These are phyloP conservation scores for Neobulgaria alba DNA, from an alignment of 2,329 filamentous ascomycete genomes.

Conservation along the genomic window DNA sequence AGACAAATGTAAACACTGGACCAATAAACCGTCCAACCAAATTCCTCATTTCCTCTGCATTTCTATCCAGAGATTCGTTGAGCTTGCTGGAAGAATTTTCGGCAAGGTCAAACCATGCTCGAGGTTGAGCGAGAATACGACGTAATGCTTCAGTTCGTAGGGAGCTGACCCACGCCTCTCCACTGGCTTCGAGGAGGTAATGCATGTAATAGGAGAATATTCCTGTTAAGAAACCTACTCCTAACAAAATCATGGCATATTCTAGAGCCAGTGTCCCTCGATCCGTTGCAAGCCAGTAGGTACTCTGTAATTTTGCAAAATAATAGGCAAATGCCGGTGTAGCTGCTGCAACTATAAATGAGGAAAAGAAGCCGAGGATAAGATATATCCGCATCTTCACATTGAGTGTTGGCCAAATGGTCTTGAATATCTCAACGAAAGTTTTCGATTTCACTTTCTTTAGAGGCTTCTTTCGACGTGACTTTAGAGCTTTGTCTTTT, in stretches of 20 bases:
- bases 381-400: slow-evolving; percentile 44
- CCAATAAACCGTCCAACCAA: slow-evolving; percentile 71
- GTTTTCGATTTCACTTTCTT: too few relatives aligned
- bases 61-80: slow-evolving; percentile 65
- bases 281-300: slow-evolving; percentile 49
- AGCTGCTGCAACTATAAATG: slow-evolving; percentile 19
- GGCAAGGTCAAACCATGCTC: slow-evolving; percentile 66
- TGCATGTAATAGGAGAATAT: slow-evolving; percentile 56
- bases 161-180: slow-evolving; percentile 67
- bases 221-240: slow-evolving; percentile 59
- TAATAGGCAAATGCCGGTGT: slow-evolving; percentile 62
- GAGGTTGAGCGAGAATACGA: slow-evolving; percentile 66
- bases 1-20: slow-evolving; percentile 54
- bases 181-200: slow-evolving; percentile 62
- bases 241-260: slow-evolving; percentile 65
- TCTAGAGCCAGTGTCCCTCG: slow-evolving; percentile 22
- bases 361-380: slow-evolving; percentile 44
- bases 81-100: slow-evolving; percentile 56
- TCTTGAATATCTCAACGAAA: slow-evolving; percentile 51
- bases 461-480: slow-evolving; percentile 8
- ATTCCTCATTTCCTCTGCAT: slow-evolving; percentile 81
- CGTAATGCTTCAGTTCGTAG: slow-evolving; percentile 61
- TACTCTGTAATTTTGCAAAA: slow-evolving; percentile 62
- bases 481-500: not conserved
- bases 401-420: slow-evolving; percentile 60